Percentiles rank a stretch among this genome's conserved stretches.
Evolutionary conservation across 1,139 yeast genomes (phyloP).

Genomic region (Pichia sp.): DNA sequence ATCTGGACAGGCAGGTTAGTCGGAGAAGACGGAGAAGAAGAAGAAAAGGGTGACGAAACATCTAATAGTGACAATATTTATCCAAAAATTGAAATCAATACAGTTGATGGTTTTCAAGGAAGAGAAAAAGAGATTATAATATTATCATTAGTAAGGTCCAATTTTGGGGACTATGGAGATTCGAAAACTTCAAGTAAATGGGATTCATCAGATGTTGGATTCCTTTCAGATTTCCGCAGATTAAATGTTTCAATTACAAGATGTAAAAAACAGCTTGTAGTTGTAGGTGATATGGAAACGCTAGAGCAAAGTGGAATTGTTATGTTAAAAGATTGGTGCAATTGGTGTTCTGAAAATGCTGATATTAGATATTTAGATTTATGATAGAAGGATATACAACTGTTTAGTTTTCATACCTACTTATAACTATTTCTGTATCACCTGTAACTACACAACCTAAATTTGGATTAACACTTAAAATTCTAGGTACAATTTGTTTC

Average conservation of each 20-base stretch:
- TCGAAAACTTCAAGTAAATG: slow-evolving; percentile 43
- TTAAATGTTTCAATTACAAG: slow-evolving; percentile 90
- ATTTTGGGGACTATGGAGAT: slow-evolving; percentile 36
- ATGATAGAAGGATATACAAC: slow-evolving; percentile 30
- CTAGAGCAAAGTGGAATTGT: slow-evolving; percentile 35
- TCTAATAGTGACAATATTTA: slow-evolving; percentile 15
- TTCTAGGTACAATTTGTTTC: slow-evolving; percentile 44
- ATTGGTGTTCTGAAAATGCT: slow-evolving; percentile 61
- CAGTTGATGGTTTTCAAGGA: slow-evolving; percentile 93
- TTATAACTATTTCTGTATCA: slow-evolving; percentile 43
- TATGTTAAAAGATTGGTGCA: slow-evolving; percentile 62
- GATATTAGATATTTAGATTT: slow-evolving; percentile 53
- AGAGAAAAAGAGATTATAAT: slow-evolving; percentile 89
- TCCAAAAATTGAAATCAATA: slow-evolving; percentile 69
- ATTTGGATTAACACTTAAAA: slow-evolving; percentile 73
- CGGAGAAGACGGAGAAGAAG: slow-evolving; percentile 11
- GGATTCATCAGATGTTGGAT: slow-evolving; percentile 52
- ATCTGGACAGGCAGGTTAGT: slow-evolving; percentile 37
- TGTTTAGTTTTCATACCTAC: slow-evolving; percentile 51
- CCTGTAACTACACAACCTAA: slow-evolving; percentile 76
- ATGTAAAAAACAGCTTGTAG: slow-evolving; percentile 77
- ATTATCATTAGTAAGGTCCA: slow-evolving; percentile 81
- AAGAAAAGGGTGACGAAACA: not conserved
- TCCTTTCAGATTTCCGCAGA: slow-evolving; percentile 62
- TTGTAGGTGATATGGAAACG: slow-evolving; percentile 80